These are phyloP conservation scores for Truncatella angustata DNA, from an alignment of 2,329 filamentous ascomycete species.

Conservation along the genomic window DNA sequence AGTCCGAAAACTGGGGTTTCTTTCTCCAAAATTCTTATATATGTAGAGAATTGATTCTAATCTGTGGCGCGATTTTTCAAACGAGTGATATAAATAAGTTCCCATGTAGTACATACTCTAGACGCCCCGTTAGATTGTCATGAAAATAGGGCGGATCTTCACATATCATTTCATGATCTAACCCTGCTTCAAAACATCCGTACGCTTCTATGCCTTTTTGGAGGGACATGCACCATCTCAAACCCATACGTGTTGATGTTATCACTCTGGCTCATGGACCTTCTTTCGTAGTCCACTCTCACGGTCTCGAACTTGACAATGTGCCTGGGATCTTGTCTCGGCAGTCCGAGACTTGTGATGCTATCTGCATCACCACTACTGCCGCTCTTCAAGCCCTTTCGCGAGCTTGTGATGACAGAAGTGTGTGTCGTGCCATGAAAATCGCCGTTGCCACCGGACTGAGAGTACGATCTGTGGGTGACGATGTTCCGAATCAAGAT, in stretches of 20 bases:
- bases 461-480: constrained; percentile 4
- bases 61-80: too few relatives aligned
- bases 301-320: constrained; percentile 6
- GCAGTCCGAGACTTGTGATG: background rate
- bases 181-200: background rate
- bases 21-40: background rate
- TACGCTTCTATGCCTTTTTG: background rate
- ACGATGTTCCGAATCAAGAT: constrained; percentile 8
- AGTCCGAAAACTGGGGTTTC: too few relatives aligned
- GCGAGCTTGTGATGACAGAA: constrained; percentile 1
- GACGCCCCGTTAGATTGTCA: background rate
- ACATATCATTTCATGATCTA: too few relatives aligned
- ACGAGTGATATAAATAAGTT: too few relatives aligned
- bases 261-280: constrained; percentile 1
- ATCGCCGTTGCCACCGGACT: constrained; percentile 1
- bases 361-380: background rate
- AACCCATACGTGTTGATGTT: background rate
- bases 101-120: too few relatives aligned
- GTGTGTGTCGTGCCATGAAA: constrained; percentile 1
- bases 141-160: background rate
- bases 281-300: constrained; percentile 5
- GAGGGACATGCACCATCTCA: constrained; percentile 1
- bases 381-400: background rate
- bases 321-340: constrained; percentile 1
- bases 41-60: too few relatives aligned